Base-by-base conservation (phyloP, 768 basidiomycete genomes). In the Macrolepiota albuminosa region DNA sequence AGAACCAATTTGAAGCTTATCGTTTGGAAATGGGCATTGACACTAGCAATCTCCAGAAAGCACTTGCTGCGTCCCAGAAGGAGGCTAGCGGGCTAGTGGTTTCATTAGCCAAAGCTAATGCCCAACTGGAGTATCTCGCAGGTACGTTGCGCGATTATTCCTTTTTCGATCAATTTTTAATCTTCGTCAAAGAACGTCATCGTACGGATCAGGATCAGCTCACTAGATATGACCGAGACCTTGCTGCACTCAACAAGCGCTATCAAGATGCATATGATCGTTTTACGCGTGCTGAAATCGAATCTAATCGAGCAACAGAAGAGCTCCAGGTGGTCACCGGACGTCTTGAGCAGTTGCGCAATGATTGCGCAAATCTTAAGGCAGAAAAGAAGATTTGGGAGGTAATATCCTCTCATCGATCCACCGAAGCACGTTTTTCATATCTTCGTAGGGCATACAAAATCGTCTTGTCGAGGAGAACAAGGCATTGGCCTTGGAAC, bases 341-440 rank as follows among this genome's bases (percentile, higher is more conserved):
- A 29, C 80, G 81, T 26, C 74, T 88, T 16, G 93, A 95, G 62
- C 87, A 90, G 59, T 75, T 94, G 42, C 85, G 92, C 10, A 92
- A 90, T 64, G 95, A 98, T 66, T 84, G 80, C 63, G 89, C 91
- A 2, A 95, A 92, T 70, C 81, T 97, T 18, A 85, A 89, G 46
- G 95, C 94, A 0, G 96, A 98, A 81, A 95, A 93, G 78, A 88
- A 85, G 68, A 91, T 95, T 39, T 93, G 90, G 89, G 91, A 93
- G 87, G 93, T 91, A 55, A 36, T 24, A 31, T 13, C 24, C 42
- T 10, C 16, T 42, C 29, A 26, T 46, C 31, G 61, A 26, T 6
- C 8, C 39, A 4, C 10, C 10, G 18, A 59, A n/a, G 31, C 55
- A 7, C 43, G n/a, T 67, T 49, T 68, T 54, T 47, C 29, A 54